phyloP scores from a whole-genome alignment of 371 early-diverging fungal genomes.

The Mycotypha africana region DNA sequence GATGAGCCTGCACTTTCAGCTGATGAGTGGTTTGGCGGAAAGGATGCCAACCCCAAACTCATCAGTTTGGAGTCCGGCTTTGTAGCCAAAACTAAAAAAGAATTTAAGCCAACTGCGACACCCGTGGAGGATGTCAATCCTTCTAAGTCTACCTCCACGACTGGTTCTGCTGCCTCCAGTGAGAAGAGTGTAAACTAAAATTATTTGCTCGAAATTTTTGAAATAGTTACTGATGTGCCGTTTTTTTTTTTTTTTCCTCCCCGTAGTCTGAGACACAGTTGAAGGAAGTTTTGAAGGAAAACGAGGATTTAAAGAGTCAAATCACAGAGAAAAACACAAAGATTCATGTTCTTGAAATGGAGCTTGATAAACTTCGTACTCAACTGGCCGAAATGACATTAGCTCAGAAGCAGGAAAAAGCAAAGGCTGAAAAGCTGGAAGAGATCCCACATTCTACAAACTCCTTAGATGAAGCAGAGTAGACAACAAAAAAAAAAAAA shows the following conservation, averaged over 20 bases:
- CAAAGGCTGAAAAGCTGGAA: conserved; percentile 7
- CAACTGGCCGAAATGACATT: conserved; percentile 27
- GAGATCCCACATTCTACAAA: conserved; percentile 16
- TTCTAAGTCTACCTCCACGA: background rate
- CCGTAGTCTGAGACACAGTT: conserved; percentile 73
- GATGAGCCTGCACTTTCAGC: conserved; percentile 85
- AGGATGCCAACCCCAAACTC: conserved; percentile 71
- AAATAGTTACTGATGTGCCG: too few relatives aligned
- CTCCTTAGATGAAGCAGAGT: conserved; percentile 9
- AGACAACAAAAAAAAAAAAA: too few relatives aligned
- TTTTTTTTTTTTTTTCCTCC: too few relatives aligned
- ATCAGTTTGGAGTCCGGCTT: conserved; percentile 84
- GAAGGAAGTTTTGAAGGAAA: conserved; percentile 72
- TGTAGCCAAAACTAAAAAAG: conserved; percentile 63
- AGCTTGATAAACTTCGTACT: conserved; percentile 51
- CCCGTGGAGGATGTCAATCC: conserved; percentile 48
- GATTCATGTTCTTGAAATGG: conserved; percentile 78
- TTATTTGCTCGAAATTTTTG: too few relatives aligned
- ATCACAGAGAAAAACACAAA: conserved; percentile 70
- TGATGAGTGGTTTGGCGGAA: conserved; percentile 87
- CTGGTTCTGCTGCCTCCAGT: conserved; percentile 12
- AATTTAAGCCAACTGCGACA: conserved; percentile 65
- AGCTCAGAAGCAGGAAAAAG: conserved; percentile 15
- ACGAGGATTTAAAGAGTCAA: conserved; percentile 77
- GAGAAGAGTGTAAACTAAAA: conserved; percentile 69